Evolutionary conservation across 2,329 filamentous ascomycete species (phyloP).

Genomic region (Talaromyces sp.): DNA sequence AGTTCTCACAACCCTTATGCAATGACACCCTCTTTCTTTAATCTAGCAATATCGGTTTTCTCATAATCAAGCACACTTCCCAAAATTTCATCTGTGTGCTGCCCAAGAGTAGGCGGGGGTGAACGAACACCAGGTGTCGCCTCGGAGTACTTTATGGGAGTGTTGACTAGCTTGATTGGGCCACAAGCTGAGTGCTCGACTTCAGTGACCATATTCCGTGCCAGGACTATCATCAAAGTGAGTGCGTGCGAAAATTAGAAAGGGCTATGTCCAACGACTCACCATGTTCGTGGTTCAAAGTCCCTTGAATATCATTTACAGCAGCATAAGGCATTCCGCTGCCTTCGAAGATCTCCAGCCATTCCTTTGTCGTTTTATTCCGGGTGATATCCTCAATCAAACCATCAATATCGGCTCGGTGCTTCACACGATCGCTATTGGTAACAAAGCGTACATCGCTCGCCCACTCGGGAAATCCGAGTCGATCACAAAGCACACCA

Average conservation of each 20-base stretch:
- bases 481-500: constrained; percentile 60
- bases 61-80: constrained; percentile 63
- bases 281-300: constrained; percentile 83
- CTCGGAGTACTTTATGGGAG: constrained; percentile 90
- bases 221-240: constrained; percentile 53
- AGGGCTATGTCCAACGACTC: constrained; percentile 30
- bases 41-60: constrained; percentile 59
- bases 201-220: constrained; percentile 86
- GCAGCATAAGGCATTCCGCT: constrained; percentile 92
- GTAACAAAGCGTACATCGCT: constrained; percentile 59
- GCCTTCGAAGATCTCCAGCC: constrained; percentile 85
- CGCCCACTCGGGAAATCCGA: constrained; percentile 63
- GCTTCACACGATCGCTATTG: constrained; percentile 61
- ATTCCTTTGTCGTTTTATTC: constrained; percentile 81
- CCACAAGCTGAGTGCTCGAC: constrained; percentile 83
- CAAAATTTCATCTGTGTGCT: constrained; percentile 82
- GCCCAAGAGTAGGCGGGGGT: constrained; percentile 80
- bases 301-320: constrained; percentile 87
- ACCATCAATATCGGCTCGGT: constrained; percentile 76
- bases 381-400: constrained; percentile 76
- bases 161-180: constrained; percentile 85
- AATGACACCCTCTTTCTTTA: constrained; percentile 71
- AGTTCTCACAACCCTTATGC: constrained; percentile 28
- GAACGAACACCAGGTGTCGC: constrained; percentile 74
- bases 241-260: neutral